Base-by-base conservation (phyloP, 2,329 filamentous ascomycete genomes). In the Lachnellula cervina region DNA sequence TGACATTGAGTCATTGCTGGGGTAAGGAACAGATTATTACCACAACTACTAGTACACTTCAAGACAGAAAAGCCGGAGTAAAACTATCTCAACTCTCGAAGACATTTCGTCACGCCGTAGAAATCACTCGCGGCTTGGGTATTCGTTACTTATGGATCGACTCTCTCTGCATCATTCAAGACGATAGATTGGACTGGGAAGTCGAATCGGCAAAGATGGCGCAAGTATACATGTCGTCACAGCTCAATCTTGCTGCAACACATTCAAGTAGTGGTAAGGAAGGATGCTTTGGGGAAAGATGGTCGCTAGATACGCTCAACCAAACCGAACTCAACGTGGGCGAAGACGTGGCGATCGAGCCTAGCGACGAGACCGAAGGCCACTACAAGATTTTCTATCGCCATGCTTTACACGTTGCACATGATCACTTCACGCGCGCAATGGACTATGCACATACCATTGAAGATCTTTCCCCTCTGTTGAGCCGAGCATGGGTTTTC, bases 11-110 rank as follows among this genome's bases (percentile, higher is more conserved):
- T 37, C 47, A 49, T 37, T 49, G 47, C 9, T 49, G 47, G 47
- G 47, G 47, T n/a, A 40, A 49, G 34, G 47, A 49, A 38, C 47
- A 49, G 28, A 49, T 49, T 13, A 49, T 49, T 21, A 49, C 47
- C 7, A 49, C 47, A n/a, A 49, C 47, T 37, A 49, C 47, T 5
- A n/a, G 38, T 21, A 49, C 47, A 16, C 28, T 49, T 14, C 47
- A 49, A 23, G n/a, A 21, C 5, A 49, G 47, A 34, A 49, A 49
- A 38, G 16, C 47, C 37, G 47, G 47, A 4, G 38, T 49, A 21
- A 40, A 21, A 23, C 1, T 49, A 6, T 38, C 32, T n/a, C n/a
- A 49, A 40, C 34, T 49, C 9, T 38, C 47, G 6, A 49, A 38
- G 4, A 49, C 47, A 49, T 49, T 49, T 49, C 47, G 32, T 49